Percentiles rank a stretch among this genome's conserved stretches.
Conservation (phyloP, 2,329 filamentous ascomycete genomes). For the Fusarium dimerum region DNA sequence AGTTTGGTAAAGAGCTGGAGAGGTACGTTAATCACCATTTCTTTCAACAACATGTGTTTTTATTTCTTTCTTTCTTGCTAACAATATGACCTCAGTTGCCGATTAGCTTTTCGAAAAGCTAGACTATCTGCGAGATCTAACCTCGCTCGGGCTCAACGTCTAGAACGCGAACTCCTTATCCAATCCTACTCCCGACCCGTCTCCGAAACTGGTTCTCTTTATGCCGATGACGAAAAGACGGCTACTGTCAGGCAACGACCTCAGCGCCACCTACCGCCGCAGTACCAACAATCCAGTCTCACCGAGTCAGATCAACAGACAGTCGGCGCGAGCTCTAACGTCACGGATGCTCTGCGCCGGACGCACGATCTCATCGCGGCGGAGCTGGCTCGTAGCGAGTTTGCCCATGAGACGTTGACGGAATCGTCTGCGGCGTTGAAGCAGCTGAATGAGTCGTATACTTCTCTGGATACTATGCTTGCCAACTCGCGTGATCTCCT, state of each 20-base stretch:
- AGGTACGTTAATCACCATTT: conserved; percentile 47
- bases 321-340: conserved; percentile 75
- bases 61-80: conserved; percentile 1
- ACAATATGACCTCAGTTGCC: conserved; percentile 42
- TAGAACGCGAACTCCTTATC: conserved; percentile 76
- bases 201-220: conserved; percentile 34
- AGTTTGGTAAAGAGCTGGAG: conserved; percentile 70
- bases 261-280: conserved; percentile 31
- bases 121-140: conserved; percentile 77
- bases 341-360: conserved; percentile 79
- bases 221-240: conserved; percentile 24
- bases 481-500: conserved; percentile 74
- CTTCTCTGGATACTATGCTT: conserved; percentile 74
- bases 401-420: conserved; percentile 84
- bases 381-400: conserved; percentile 83
- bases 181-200: conserved; percentile 57
- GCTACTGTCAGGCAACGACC: conserved; percentile 21
- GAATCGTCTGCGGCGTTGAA: conserved; percentile 82
- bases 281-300: conserved; percentile 38
- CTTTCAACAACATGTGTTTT: not conserved
- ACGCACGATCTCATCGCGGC: conserved; percentile 85
- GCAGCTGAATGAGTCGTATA: conserved; percentile 79
- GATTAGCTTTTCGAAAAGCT: conserved; percentile 76
- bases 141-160: conserved; percentile 70
- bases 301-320: conserved; percentile 72